Percentiles rank a stretch among this genome's conserved stretches.
Conservation (phyloP, 2,329 filamentous ascomycete genomes). For the Talaromyces islandicus region DNA sequence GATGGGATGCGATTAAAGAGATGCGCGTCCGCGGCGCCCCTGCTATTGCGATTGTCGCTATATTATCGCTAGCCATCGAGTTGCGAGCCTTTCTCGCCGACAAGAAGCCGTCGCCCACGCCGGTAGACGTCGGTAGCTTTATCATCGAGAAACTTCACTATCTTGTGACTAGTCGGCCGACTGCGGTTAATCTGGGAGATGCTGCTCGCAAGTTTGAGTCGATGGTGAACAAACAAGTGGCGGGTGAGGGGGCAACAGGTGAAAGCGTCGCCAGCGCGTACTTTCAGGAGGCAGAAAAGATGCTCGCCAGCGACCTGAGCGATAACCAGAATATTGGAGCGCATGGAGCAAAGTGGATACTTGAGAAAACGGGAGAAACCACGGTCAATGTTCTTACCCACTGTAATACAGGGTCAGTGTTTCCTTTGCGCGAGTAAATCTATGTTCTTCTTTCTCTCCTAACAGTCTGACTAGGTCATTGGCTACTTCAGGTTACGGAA, state of each 20-base stretch:
- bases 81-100: slow-evolving; percentile 46
- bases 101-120: slow-evolving; percentile 41
- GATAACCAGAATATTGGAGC: slow-evolving; percentile 84
- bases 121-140: slow-evolving; percentile 60
- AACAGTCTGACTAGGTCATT: slow-evolving; percentile 56
- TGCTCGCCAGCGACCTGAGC: slow-evolving; percentile 77
- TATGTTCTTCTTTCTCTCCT: neutral
- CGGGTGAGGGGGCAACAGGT: slow-evolving; percentile 27
- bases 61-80: slow-evolving; percentile 81
- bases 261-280: slow-evolving; percentile 61
- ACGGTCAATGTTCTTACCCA: slow-evolving; percentile 84
- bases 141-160: slow-evolving; percentile 77
- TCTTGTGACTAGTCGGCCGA: slow-evolving; percentile 81
- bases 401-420: slow-evolving; percentile 79
- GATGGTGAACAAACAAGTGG: slow-evolving; percentile 47
- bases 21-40: slow-evolving; percentile 71
- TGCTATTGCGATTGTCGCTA: slow-evolving; percentile 96
- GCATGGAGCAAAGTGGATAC: slow-evolving; percentile 77
- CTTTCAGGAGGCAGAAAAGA: slow-evolving; percentile 73
- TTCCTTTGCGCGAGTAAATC: neutral
- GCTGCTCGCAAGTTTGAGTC: slow-evolving; percentile 74
- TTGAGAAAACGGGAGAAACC: slow-evolving; percentile 51
- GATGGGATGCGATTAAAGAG: slow-evolving; percentile 60
- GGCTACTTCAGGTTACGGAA: slow-evolving; percentile 95
- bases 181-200: slow-evolving; percentile 90